Evolutionary conservation across 306 rosid genomes (phyloP).

Genomic region (Trichosanthes cucumerina): DNA sequence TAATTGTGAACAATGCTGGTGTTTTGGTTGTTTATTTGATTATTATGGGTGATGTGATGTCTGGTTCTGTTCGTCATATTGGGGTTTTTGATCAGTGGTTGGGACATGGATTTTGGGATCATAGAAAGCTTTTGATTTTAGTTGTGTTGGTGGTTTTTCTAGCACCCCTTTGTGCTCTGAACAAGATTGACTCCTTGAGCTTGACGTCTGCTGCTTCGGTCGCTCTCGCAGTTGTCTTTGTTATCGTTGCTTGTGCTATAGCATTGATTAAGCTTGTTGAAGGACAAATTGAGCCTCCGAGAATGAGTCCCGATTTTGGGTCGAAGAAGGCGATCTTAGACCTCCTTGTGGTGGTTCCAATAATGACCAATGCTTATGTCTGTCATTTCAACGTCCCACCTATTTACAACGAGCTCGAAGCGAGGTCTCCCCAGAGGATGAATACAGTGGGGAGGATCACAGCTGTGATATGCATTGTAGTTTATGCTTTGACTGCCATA

Average conservation of each 20-base stretch:
- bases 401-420: slow-evolving; percentile 79
- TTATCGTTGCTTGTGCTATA: slow-evolving; percentile 48
- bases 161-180: slow-evolving; percentile 82
- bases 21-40: slow-evolving; percentile 84
- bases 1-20: slow-evolving; percentile 76
- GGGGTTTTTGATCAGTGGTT: slow-evolving; percentile 90
- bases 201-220: slow-evolving; percentile 95
- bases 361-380: slow-evolving; percentile 83
- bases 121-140: slow-evolving; percentile 63
- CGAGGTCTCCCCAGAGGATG: slow-evolving; percentile 78
- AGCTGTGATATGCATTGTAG: slow-evolving; percentile 53
- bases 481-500: slow-evolving; percentile 64
- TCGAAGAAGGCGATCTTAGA: slow-evolving; percentile 65
- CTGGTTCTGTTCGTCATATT: slow-evolving; percentile 69
- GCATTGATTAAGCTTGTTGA: slow-evolving; percentile 61
- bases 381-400: slow-evolving; percentile 91
- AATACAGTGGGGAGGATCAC: slow-evolving; percentile 79
- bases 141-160: slow-evolving; percentile 57
- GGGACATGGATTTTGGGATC: slow-evolving; percentile 92
- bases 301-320: slow-evolving; percentile 74
- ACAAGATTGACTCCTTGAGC: slow-evolving; percentile 88
- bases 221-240: slow-evolving; percentile 78
- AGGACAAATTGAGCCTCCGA: slow-evolving; percentile 50
- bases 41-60: slow-evolving; percentile 97
- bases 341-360: slow-evolving; percentile 89